Evolutionary conservation across 352 stramenopile genomes (phyloP).

Genomic region (Salisapilia sapeloensis): DNA sequence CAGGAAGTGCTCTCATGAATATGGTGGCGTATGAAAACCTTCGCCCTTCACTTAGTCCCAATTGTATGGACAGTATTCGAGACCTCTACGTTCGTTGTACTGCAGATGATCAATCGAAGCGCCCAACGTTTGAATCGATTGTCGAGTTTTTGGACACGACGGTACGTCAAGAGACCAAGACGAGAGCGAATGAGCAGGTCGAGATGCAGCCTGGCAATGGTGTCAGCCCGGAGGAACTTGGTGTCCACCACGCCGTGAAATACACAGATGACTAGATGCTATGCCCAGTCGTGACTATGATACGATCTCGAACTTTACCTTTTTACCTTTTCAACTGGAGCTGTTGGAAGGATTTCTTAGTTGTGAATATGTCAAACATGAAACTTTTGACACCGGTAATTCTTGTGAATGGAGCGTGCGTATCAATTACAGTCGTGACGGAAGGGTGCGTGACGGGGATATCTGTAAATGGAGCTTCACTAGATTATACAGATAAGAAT

Average conservation of each 20-base stretch:
- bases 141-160: conserved; percentile 73
- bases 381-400: no score
- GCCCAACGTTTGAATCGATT: conserved; percentile 77
- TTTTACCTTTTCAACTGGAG: no score
- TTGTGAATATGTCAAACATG: no score
- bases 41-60: conserved; percentile 63
- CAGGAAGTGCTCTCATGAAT: conserved; percentile 75
- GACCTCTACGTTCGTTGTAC: conserved; percentile 72
- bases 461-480: no score
- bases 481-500: no score
- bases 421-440: no score
- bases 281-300: no score
- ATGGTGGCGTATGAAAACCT: conserved; percentile 83
- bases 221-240: conserved; percentile 66
- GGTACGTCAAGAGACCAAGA: conserved; percentile 71
- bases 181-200: conserved; percentile 19
- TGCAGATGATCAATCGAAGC: conserved; percentile 45
- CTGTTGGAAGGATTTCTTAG: no score
- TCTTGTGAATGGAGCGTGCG: no score
- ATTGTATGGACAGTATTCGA: conserved; percentile 68
- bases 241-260: conserved; percentile 63
- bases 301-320: no score
- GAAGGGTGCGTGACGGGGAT: no score
- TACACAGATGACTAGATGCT: conserved; percentile 80
- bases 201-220: conserved; percentile 6